Evolutionary conservation across 2,329 filamentous ascomycete species (phyloP), one percentile per base, ranked within the genome.

Genomic region (Aureobasidium sp.): DNA sequence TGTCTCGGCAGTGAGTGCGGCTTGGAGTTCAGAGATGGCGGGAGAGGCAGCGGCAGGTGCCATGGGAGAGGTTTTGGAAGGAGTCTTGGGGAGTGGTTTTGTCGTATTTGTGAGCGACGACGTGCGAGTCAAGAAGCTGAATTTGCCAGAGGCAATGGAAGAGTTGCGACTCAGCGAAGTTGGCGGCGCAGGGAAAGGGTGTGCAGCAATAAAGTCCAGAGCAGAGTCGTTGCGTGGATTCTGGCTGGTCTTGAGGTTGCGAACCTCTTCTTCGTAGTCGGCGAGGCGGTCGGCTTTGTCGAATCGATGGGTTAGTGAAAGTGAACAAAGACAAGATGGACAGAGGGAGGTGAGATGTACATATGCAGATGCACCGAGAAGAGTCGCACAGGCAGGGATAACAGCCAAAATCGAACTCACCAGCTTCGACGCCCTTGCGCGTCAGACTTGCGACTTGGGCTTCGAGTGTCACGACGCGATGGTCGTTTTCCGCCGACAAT

Each of bases 181-280:
- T 33, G 42, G 64, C 24, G 62, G 56, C 33, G 56, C 48, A 31
- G 58, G 47, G 35, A 64, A 54, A 17, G 62, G 56, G 49, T 50
- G 56, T 37, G 53, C 44, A 49, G 65, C 57, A 57, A 52, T 44
- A 44, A 54, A 62, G 24, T 66, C 61, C 17, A 68, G 68, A 61
- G 71, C 66, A 40, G 69, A 64, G 27, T 67, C 66, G 40, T 3
- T 39, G 31, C 54, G 54, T n/a, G 54, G 54, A 33, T 47, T 37
- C 62, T 15, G 48, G 44, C 27, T 44, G 24, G 31, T 52, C 40
- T 59, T 83, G 60, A 91, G 78, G 48, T 75, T 78, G 48, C 83
- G 79, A 44, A 91, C 81, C 72, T 91, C 87, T 73, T 91, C 88
- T 75, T 93, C 89, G 79, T 91, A 91, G 76, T 91, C 87, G 70